These are phyloP conservation scores for Onygenales sp. DNA, from an alignment of 2,329 filamentous ascomycete genomes.

Conservation along the genomic window DNA sequence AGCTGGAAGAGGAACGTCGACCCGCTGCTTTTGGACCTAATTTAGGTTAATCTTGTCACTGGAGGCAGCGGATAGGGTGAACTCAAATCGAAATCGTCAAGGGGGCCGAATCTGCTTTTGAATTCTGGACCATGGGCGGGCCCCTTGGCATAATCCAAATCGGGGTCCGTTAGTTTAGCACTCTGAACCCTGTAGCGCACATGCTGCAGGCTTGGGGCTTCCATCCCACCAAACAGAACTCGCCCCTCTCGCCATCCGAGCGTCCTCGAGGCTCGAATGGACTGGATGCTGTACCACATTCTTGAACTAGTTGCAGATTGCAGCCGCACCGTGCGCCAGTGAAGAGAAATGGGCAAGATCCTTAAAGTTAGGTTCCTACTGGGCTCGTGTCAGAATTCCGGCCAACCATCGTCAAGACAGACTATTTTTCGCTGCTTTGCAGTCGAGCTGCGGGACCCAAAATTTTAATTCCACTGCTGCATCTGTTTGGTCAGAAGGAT, in stretches of 20 bases:
- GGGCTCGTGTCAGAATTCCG: conserved; percentile 4
- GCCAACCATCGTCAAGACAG: not conserved
- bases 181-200: conserved; percentile 2
- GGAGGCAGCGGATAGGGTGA: not conserved
- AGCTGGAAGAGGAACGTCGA: not conserved
- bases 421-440: not conserved
- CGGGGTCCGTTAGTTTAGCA: not conserved
- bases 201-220: not conserved
- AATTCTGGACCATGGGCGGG: conserved; percentile 1
- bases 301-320: conserved; percentile 13
- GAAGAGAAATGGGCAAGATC: conserved; percentile 9
- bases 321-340: conserved; percentile 15
- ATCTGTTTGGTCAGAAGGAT: not conserved
- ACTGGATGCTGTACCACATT: conserved; percentile 1
- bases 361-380: not conserved
- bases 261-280: not conserved
- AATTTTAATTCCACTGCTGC: not conserved
- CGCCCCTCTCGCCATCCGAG: conserved; percentile 1
- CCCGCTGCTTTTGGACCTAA: conserved; percentile 3
- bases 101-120: not conserved
- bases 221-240: conserved; percentile 1
- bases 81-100: not conserved
- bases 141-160: conserved; percentile 3
- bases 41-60: not conserved
- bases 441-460: not conserved